Percentiles rank a stretch among this genome's conserved stretches.
Evolutionary conservation across 2,329 filamentous ascomycete genomes (phyloP).

Genomic region (Raffaelea albimanens): DNA sequence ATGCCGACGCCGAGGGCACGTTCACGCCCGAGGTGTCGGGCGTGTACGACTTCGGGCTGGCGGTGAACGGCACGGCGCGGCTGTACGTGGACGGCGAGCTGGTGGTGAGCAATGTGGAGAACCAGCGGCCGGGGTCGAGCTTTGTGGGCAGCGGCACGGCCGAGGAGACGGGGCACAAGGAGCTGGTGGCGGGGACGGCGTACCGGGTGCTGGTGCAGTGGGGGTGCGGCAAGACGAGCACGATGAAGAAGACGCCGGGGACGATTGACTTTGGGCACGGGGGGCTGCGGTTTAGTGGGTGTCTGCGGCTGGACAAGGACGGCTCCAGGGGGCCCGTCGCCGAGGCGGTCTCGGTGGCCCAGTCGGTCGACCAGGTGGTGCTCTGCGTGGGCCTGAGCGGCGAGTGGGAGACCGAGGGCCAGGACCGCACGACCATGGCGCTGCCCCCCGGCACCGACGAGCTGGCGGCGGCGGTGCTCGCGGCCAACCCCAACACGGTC

Average conservation of each 20-base stretch:
- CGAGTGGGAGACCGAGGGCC: constrained; percentile 16
- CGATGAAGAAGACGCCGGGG: constrained; percentile 4
- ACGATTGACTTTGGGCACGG: constrained; percentile 33
- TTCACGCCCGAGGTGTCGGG: constrained; percentile 19
- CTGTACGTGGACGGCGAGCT: constrained; percentile 25
- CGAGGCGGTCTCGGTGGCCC: constrained; percentile 27
- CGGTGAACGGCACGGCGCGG: constrained; percentile 22
- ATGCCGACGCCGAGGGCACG: constrained; percentile 26
- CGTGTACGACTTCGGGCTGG: constrained; percentile 21
- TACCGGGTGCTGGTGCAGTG: constrained; percentile 21
- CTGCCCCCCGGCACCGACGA: constrained; percentile 11
- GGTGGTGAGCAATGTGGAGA: constrained; percentile 23
- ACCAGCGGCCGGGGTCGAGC: constrained; percentile 19
- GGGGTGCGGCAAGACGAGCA: constrained; percentile 8
- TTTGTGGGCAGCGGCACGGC: constrained; percentile 23
- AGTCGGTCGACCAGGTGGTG: constrained; percentile 49
- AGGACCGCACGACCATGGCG: constrained; percentile 13
- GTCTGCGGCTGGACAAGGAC: constrained; percentile 9
- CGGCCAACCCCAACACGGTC: constrained; percentile 44
- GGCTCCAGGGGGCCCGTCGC: constrained; percentile 2
- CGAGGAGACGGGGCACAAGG: constrained; percentile 20
- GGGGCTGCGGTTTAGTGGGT: constrained; percentile 25
- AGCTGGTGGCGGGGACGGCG: constrained; percentile 18
- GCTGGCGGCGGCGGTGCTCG: constrained; percentile 38
- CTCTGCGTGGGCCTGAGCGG: constrained; percentile 50